Percentiles rank a stretch among this genome's conserved stretches.
phyloP scores from a whole-genome alignment of 805 yeast species.

The Wickerhamiella occidentalis region DNA sequence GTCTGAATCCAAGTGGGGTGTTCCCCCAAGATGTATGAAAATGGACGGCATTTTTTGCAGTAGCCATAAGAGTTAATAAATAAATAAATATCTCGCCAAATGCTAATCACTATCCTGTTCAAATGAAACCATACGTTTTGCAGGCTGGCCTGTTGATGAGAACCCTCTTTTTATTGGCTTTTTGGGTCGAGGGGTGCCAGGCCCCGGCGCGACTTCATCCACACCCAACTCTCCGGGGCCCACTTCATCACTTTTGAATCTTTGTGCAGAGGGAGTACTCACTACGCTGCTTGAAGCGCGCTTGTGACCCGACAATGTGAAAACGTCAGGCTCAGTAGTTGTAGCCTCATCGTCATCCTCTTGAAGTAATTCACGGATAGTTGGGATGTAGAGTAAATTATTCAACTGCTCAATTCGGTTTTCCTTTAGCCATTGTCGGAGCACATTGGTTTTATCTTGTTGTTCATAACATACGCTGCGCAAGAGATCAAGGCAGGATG shows the following conservation, averaged over 20 bases:
- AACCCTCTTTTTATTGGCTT: constrained; percentile 5
- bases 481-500: constrained; percentile 57
- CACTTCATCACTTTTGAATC: background rate
- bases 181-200: constrained; percentile 11
- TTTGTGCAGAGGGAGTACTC: background rate
- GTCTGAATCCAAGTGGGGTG: no score
- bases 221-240: background rate
- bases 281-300: background rate
- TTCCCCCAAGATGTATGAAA: no score
- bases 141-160: constrained; percentile 1
- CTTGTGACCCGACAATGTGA: background rate
- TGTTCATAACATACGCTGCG: background rate
- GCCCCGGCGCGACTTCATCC: constrained; percentile 3
- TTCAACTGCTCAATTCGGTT: background rate
- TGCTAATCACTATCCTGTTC: constrained; percentile 6
- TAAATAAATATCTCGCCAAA: constrained; percentile 1
- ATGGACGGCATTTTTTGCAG: background rate
- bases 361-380: background rate
- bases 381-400: background rate
- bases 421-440: constrained; percentile 3
- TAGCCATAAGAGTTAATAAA: background rate
- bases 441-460: background rate
- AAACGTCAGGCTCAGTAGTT: background rate
- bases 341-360: background rate
- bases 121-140: constrained; percentile 5